These are phyloP conservation scores for Viola odorata DNA, from an alignment of 345 rosid genomes.

Conservation along the genomic window DNA sequence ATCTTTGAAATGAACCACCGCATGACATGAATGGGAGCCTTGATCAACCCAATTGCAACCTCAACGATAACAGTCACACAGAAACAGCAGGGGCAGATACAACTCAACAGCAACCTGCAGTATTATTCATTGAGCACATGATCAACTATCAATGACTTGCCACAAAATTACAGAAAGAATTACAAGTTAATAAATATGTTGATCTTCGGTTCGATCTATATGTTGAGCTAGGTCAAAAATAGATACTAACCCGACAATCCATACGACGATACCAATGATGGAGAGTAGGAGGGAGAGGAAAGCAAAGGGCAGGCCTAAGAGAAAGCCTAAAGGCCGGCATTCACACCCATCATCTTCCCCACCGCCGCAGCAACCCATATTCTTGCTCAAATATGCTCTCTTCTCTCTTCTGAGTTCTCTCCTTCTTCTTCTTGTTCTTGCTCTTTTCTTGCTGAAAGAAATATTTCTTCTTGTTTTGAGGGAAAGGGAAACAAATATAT, in stretches of 20 bases:
- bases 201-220: too few relatives aligned
- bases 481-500: too few relatives aligned
- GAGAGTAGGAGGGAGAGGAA: slow-evolving; percentile 71
- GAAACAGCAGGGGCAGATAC: slow-evolving; percentile 68
- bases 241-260: slow-evolving; percentile 71
- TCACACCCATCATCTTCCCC: slow-evolving; percentile 33
- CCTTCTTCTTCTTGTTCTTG: too few relatives aligned
- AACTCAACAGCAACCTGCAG: slow-evolving; percentile 58
- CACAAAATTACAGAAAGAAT: too few relatives aligned
- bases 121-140: too few relatives aligned
- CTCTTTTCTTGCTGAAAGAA: too few relatives aligned
- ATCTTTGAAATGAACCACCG: slow-evolving; percentile 65
- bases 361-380: slow-evolving; percentile 32
- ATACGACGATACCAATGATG: slow-evolving; percentile 55
- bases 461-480: too few relatives aligned
- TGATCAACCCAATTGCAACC: slow-evolving; percentile 53
- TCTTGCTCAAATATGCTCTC: too few relatives aligned
- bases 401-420: too few relatives aligned
- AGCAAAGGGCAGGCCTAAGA: slow-evolving; percentile 85
- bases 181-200: neutral
- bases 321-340: slow-evolving; percentile 82
- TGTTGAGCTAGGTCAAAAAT: neutral
- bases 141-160: too few relatives aligned
- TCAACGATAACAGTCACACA: slow-evolving; percentile 58
- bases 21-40: slow-evolving; percentile 62